Conservation (phyloP, 169 alveolate species). For the Plasmodium ovale region DNA sequence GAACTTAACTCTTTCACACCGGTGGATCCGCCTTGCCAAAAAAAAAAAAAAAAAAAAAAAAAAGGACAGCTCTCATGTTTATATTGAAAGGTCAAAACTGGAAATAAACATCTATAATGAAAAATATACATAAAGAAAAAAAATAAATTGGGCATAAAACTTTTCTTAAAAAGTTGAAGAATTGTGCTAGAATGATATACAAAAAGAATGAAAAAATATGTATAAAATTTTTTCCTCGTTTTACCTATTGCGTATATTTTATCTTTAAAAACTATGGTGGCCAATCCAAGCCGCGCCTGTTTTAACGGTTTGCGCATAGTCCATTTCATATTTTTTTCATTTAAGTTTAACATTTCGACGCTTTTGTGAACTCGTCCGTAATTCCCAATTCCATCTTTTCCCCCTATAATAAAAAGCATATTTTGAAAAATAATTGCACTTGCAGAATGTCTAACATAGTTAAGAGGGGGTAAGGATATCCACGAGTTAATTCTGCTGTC, state of each 20-base stretch:
- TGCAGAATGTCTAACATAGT: constrained; percentile 70
- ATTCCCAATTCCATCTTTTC: constrained; percentile 73
- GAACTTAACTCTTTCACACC: constrained; percentile 67
- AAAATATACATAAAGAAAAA: background rate
- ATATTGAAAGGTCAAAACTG: background rate
- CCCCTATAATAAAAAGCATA: constrained; percentile 58
- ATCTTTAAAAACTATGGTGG: constrained; percentile 47
- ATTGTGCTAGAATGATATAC: background rate
- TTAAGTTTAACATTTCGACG: constrained; percentile 72
- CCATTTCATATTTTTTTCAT: constrained; percentile 73
- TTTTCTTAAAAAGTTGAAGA: background rate
- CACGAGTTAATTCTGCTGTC: constrained; percentile 68
- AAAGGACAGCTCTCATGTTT: too few species aligned
- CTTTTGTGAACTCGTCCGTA: constrained; percentile 73
- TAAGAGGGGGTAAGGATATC: constrained; percentile 74
- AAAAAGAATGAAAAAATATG: background rate
- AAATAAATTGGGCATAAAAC: background rate
- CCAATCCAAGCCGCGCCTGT: constrained; percentile 68
- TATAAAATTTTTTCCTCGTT: too few species aligned
- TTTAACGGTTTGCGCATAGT: constrained; percentile 48
- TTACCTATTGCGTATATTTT: constrained; percentile 73
- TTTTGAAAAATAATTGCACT: constrained; percentile 59
- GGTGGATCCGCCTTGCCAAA: constrained; percentile 51
- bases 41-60: constrained; percentile 1
- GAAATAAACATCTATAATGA: background rate